Conservation (phyloP, 495 filamentous ascomycete genomes). For the Xylaria nigripes region DNA sequence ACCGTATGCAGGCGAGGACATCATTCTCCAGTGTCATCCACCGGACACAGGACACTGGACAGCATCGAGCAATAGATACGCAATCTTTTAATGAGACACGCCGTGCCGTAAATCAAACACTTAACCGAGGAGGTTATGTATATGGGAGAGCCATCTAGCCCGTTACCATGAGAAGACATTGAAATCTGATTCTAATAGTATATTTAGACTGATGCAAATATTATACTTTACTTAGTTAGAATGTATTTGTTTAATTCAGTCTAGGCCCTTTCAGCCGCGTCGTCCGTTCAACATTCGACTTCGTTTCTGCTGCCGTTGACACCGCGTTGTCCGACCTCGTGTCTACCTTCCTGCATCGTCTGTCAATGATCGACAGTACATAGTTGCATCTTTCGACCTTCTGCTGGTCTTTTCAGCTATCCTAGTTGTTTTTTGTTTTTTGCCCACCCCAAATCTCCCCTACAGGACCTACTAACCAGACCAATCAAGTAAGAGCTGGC, state of each 20-base stretch:
- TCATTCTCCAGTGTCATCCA: slow-evolving; percentile 7
- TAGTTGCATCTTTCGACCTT: slow-evolving; percentile 6
- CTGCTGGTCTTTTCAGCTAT: neutral
- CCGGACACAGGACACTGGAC: too few species aligned
- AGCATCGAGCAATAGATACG: slow-evolving; percentile 8
- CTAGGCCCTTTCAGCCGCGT: slow-evolving; percentile 1
- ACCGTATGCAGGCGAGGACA: slow-evolving; percentile 2
- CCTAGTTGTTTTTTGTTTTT: neutral
- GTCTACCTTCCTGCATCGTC: slow-evolving; percentile 5
- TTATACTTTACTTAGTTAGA: too few species aligned
- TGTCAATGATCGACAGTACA: slow-evolving; percentile 10
- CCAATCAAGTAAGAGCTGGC: neutral
- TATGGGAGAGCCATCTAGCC: neutral
- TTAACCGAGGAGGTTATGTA: neutral
- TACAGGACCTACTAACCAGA: neutral
- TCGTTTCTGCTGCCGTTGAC: neutral
- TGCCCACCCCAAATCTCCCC: neutral
- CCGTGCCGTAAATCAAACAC: neutral
- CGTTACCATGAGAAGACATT: neutral
- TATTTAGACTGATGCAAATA: too few species aligned
- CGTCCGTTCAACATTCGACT: neutral
- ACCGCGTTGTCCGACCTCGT: slow-evolving; percentile 7
- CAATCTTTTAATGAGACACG: slow-evolving; percentile 9
- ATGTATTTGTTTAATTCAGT: neutral
- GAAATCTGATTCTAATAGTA: too few species aligned